Conservation (phyloP, 805 yeast species). For the Ogataea naganishii region DNA sequence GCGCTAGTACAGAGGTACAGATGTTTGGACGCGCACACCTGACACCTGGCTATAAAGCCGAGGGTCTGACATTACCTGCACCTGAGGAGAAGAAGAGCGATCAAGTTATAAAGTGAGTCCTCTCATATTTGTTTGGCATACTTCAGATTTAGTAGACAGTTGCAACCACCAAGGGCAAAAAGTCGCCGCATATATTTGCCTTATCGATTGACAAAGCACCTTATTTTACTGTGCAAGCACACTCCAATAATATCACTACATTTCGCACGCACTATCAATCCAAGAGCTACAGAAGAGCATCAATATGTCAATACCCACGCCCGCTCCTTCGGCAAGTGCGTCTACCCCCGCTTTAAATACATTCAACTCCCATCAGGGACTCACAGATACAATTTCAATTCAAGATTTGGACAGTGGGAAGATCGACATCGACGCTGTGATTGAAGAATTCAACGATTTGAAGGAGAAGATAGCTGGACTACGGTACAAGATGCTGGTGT, state of each 20-base stretch:
- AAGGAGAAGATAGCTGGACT: constrained; percentile 21
- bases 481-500: constrained; percentile 31
- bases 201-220: constrained; percentile 3
- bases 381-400: constrained; percentile 16
- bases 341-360: constrained; percentile 5
- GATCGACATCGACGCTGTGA: constrained; percentile 23
- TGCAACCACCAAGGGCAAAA: constrained; percentile 3
- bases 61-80: too few relatives aligned
- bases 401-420: constrained; percentile 34
- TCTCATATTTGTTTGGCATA: too few relatives aligned
- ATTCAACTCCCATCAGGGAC: constrained; percentile 2
- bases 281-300: constrained; percentile 10
- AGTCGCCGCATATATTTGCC: constrained; percentile 6
- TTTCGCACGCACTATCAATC: constrained; percentile 12
- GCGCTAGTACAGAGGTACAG: too few relatives aligned
- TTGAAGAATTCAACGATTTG: constrained; percentile 27
- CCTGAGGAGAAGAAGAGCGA: too few relatives aligned
- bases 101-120: too few relatives aligned
- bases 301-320: constrained; percentile 11
- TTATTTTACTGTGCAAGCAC: too few relatives aligned
- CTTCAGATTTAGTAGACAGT: constrained; percentile 7
- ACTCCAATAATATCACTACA: too few relatives aligned
- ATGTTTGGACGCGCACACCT: too few relatives aligned
- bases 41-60: too few relatives aligned
- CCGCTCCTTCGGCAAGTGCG: constrained; percentile 7